Base-by-base conservation (phyloP, 768 basidiomycete genomes). In the Lactarius vividus region DNA sequence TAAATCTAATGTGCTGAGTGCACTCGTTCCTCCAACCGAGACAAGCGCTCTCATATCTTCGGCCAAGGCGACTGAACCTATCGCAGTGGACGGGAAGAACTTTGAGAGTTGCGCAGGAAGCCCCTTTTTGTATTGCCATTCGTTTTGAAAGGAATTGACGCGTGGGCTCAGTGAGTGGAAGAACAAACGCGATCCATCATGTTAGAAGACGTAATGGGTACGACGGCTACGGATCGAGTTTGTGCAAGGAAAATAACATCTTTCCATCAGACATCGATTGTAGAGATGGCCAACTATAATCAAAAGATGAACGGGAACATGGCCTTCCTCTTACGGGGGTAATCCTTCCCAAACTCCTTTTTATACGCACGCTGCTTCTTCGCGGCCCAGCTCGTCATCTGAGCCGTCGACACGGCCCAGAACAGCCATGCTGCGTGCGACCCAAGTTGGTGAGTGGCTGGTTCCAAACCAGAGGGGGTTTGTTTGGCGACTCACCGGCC, bases 351-450 rank as follows among this genome's bases (percentile, higher is more conserved):
- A 71, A 98, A 97, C 75, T 99, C 96, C 73, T 89, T 94, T 82
- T 87, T 92, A 79, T 98, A 98, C 60, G 82, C 83, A 61, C 77
- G 79, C 72, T 98, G 96, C 79, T 97, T 98, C 81, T 96, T 94
- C 46, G 83, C 72, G 16, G 96, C 96, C 97, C 97, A 99, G 8
- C 83, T 69, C 15, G 81, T 79, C 94, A 98, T 98, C 71, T 87
- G 87, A 39, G 68, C 83, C 0, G 80, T 78, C 1, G 84, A 81
- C 49, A 92, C 82, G 11, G 78, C 80, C 54, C 85, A 75, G 77
- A 96, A 98, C 26, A 88, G 65, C 67, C 76, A 83, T 23, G 85
- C 88, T 91, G 68, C 3, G 63, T 52, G 49, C 49, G 49, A 15
- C 18, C 35, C 28, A 39, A 33, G 65, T 26, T 29, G 39, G 60